Conservation (phyloP, 1,284 basidiomycete species). For the Singerocomus rubriflavus region DNA sequence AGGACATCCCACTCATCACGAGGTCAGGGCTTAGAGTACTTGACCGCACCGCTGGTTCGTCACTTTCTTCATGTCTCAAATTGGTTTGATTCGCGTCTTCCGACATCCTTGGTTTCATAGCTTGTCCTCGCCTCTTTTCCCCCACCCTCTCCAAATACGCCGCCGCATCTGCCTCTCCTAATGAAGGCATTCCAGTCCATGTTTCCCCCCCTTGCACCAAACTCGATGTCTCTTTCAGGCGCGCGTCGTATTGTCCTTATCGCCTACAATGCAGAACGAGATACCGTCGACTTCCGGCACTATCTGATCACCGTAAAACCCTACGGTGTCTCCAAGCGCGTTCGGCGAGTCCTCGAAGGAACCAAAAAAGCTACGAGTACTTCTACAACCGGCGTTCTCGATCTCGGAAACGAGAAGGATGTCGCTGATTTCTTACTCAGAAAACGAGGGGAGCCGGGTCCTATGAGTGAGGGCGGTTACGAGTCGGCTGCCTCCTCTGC, state of each 20-base stretch:
- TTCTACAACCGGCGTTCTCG: constrained; percentile 51
- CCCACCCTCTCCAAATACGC: constrained; percentile 64
- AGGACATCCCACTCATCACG: constrained; percentile 65
- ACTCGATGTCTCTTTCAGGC: constrained; percentile 74
- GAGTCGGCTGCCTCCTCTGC: constrained; percentile 76
- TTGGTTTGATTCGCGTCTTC: not conserved
- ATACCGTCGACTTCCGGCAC: constrained; percentile 92
- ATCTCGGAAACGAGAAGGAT: constrained; percentile 89
- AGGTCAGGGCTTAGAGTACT: constrained; percentile 82
- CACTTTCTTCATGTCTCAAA: not conserved
- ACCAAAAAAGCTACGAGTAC: constrained; percentile 40
- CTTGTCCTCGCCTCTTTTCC: constrained; percentile 78
- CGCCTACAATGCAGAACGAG: constrained; percentile 85
- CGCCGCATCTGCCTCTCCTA: constrained; percentile 66
- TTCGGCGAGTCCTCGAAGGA: constrained; percentile 87
- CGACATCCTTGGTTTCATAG: constrained; percentile 34
- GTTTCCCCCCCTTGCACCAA: constrained; percentile 83
- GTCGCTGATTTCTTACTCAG: constrained; percentile 94
- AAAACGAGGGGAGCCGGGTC: constrained; percentile 61
- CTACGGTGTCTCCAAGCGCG: constrained; percentile 88
- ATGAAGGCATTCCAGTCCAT: constrained; percentile 88
- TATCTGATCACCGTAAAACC: constrained; percentile 95
- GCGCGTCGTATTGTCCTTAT: constrained; percentile 92
- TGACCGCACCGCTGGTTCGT: constrained; percentile 81
- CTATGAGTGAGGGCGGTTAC: constrained; percentile 70